A percentile compares a stretch with the other conserved stretches of the same genome.
Evolutionary conservation across 208 protist species (phyloP).

Genomic region (Leishmania lainsoni): DNA sequence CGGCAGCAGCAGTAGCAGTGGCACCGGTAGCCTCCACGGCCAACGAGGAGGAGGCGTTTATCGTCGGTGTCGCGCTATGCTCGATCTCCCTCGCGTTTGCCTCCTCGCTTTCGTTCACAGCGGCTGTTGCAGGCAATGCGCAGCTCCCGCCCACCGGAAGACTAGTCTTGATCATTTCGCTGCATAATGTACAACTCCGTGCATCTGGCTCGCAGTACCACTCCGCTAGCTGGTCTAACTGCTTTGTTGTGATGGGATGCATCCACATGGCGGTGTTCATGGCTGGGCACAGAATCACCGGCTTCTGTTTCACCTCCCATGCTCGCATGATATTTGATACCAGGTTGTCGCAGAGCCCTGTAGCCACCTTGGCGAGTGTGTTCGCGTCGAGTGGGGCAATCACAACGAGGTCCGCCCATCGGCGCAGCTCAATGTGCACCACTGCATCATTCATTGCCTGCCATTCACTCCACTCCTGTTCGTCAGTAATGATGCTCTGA

Average conservation of each 20-base stretch:
- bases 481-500: slow-evolving; percentile 82
- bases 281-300: slow-evolving; percentile 96
- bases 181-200: background rate
- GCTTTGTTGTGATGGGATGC: slow-evolving; percentile 91
- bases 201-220: slow-evolving; percentile 48
- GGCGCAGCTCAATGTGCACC: slow-evolving; percentile 93
- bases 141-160: background rate
- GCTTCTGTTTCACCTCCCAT: slow-evolving; percentile 93
- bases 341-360: slow-evolving; percentile 95
- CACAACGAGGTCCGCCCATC: slow-evolving; percentile 96
- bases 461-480: slow-evolving; percentile 85
- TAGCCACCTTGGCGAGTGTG: slow-evolving; percentile 95
- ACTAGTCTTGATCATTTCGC: background rate
- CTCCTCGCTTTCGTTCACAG: background rate
- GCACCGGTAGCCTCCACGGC: background rate
- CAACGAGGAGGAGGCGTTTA: background rate
- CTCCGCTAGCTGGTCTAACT: slow-evolving; percentile 61
- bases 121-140: too few species aligned
- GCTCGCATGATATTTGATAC: slow-evolving; percentile 95
- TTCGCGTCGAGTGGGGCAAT: slow-evolving; percentile 97
- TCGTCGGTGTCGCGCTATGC: background rate
- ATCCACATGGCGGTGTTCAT: slow-evolving; percentile 99
- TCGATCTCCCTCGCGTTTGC: background rate
- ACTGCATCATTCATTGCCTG: slow-evolving; percentile 86
- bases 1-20: background rate